Percentiles rank a stretch among this genome's conserved stretches.
These are phyloP conservation scores for Flaveria ramosissima DNA, from an alignment of 129 eudicot genomes.

Conservation along the genomic window DNA sequence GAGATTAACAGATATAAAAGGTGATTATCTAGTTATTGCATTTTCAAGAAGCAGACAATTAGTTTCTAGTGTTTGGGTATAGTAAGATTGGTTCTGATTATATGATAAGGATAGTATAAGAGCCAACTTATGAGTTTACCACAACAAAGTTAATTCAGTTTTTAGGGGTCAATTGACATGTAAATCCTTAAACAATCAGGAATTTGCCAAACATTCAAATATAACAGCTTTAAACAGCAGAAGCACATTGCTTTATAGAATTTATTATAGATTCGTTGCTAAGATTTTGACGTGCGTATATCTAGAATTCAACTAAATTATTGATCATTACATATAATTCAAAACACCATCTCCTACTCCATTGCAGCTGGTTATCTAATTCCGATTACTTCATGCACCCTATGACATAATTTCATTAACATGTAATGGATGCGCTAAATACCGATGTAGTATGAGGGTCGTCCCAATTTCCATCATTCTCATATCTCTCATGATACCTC, in stretches of 20 bases:
- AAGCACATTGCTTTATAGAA: neutral
- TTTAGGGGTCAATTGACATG: neutral
- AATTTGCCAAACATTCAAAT: neutral
- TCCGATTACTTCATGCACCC: neutral
- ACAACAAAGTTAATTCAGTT: neutral
- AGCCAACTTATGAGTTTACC: neutral
- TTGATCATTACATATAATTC: no score
- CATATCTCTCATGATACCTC: constrained; percentile 66
- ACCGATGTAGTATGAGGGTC: constrained; percentile 67
- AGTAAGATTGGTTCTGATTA: neutral
- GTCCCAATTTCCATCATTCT: constrained; percentile 61
- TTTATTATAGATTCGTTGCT: no score
- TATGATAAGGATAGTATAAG: neutral
- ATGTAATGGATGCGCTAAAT: constrained; percentile 26
- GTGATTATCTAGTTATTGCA: neutral
- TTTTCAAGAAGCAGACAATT: neutral
- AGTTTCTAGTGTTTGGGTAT: neutral
- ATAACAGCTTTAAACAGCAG: neutral
- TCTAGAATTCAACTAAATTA: no score
- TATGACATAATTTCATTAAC: constrained; percentile 1
- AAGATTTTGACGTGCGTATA: no score
- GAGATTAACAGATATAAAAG: neutral
- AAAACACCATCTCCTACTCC: constrained; percentile 5
- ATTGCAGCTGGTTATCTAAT: neutral
- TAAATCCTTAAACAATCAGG: neutral